A percentile compares a stretch with the other conserved stretches of the same genome.
Evolutionary conservation across 2,329 filamentous ascomycete genomes (phyloP).

Genomic region (Aspergillus terreus): DNA sequence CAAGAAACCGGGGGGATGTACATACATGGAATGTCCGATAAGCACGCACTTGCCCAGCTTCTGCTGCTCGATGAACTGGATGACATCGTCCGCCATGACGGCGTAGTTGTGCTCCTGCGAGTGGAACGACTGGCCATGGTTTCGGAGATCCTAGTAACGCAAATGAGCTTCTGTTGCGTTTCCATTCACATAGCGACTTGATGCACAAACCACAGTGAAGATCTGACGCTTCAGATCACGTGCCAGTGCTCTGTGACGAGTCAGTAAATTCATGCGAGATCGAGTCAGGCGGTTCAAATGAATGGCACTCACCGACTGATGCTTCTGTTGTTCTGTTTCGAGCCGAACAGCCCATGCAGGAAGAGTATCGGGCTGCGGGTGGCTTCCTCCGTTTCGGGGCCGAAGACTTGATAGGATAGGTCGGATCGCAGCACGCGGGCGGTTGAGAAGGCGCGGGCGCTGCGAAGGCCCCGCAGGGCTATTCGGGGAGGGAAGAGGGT

Average conservation of each 20-base stretch:
- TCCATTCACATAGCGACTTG: background rate
- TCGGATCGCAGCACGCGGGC: conserved; percentile 23
- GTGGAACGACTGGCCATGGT: conserved; percentile 90
- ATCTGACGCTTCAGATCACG: conserved; percentile 75
- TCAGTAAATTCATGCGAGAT: background rate
- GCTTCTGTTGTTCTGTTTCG: conserved; percentile 88
- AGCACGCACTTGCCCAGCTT: conserved; percentile 67
- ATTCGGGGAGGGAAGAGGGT: conserved; percentile 9
- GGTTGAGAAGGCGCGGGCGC: conserved; percentile 31
- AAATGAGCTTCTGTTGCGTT: background rate
- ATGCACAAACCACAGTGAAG: conserved; percentile 67
- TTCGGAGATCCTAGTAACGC: conserved; percentile 69
- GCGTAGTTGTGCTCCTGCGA: conserved; percentile 71
- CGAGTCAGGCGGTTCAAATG: background rate
- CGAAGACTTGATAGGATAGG: conserved; percentile 35
- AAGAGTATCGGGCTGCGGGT: conserved; percentile 68
- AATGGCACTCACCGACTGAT: conserved; percentile 78
- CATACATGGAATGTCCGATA: conserved; percentile 90
- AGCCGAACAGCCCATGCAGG: conserved; percentile 90
- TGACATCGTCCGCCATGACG: conserved; percentile 78
- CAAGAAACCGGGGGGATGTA: background rate
- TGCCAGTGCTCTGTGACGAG: conserved; percentile 59
- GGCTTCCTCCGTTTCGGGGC: conserved; percentile 30
- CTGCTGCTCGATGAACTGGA: conserved; percentile 71
- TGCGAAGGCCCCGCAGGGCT: conserved; percentile 10